Base-by-base conservation (phyloP, 192 early-diverging fungal species). In the Phlyctochytrium arcticum region DNA sequence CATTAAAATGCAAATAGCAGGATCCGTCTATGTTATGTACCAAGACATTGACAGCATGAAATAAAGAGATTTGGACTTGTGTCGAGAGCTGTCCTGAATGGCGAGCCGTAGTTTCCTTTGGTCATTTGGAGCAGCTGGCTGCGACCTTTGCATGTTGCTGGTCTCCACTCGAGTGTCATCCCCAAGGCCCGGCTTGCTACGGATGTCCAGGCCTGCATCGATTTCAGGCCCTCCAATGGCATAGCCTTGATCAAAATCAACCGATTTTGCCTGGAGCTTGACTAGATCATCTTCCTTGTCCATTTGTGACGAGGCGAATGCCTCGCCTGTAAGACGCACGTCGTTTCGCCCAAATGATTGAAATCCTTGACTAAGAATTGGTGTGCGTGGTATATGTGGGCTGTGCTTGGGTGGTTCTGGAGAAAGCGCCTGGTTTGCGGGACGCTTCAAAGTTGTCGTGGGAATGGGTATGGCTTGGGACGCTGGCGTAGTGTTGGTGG, bases 341-440 rank as follows among this genome's bases (percentile, higher is more conserved):
- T 44, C 17, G 33, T 62, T 62, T 48, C 10, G 5, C 4, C 17
- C 64, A 66, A 57, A 66, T 33, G 9, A 34, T 47, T 26, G 42
- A 33, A 57, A 63, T 21, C 48, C 61, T 53, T 44, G 39, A 2
- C 61, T 63, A 23, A n/a, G 30, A 5, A 26, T 66, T 24, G 64
- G 64, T 10, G 64, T 66, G 19, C 64, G 35, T n/a, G 64, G 64
- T 30, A 66, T 26, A 46, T 66, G 64, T 12, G 64, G 64, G 27
- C 64, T 66, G 3, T 57, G 64, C 54, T 66, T 55, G 4, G 54
- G 54, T 12, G 51, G 15, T 21, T 66, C 64, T 15, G 64, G 64
- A 37, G 64, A 66, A 8, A 66, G 54, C 19, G 64, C 64, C 26
- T 66, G 53, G 64, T 42, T 55, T 33, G 64, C 64, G 53, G 34